These are phyloP conservation scores for Penicillium samsonianum DNA, from an alignment of 495 filamentous ascomycete species.

Conservation along the genomic window DNA sequence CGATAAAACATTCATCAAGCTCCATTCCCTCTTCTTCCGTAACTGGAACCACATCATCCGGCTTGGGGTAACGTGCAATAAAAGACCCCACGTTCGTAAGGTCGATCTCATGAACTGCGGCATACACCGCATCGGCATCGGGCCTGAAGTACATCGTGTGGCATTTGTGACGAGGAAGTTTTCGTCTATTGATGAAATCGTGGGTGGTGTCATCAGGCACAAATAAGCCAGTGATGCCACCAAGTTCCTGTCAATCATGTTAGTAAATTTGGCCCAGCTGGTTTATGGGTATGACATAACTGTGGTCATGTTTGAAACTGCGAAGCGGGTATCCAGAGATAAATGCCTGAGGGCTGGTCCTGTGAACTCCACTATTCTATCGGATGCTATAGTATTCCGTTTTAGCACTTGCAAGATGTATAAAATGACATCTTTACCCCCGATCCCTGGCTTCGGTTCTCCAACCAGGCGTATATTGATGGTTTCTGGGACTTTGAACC, in stretches of 20 bases:
- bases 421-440: conserved; percentile 51
- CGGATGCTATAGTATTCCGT: conserved; percentile 47
- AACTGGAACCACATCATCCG: conserved; percentile 49
- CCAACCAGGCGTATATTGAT: conserved; percentile 41
- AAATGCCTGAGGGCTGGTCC: conserved; percentile 38
- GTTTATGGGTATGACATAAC: conserved; percentile 27
- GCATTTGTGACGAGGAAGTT: conserved; percentile 33
- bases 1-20: conserved; percentile 51
- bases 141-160: conserved; percentile 36
- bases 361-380: conserved; percentile 49
- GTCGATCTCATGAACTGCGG: conserved; percentile 37
- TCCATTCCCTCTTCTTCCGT: conserved; percentile 27
- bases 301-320: conserved; percentile 48
- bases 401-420: conserved; percentile 46
- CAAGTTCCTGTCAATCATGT: conserved; percentile 38
- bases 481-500: conserved; percentile 49
- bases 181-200: conserved; percentile 36
- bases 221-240: conserved; percentile 47
- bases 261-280: neutral
- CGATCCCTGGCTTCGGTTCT: conserved; percentile 35
- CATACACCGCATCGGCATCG: conserved; percentile 40
- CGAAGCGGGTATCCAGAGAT: conserved; percentile 48
- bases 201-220: conserved; percentile 39
- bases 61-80: conserved; percentile 44
- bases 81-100: conserved; percentile 39